Percentiles rank a stretch among this genome's conserved stretches.
phyloP scores from a whole-genome alignment of 2,329 filamentous ascomycete species.

The Cladorrhinum sp. region DNA sequence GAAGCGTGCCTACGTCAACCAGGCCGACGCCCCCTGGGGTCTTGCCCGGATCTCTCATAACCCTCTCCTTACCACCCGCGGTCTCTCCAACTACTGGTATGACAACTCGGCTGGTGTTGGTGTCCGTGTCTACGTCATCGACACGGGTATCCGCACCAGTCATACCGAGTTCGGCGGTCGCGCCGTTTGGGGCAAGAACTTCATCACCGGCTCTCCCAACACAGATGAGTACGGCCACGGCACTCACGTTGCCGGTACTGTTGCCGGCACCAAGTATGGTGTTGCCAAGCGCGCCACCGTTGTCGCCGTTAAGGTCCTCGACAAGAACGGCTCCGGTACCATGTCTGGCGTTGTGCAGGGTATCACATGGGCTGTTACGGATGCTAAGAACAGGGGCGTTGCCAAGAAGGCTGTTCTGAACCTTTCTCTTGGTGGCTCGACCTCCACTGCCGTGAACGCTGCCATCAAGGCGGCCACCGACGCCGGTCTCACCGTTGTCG shows the following conservation, averaged over 20 bases:
- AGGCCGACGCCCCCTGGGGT: conserved; percentile 27
- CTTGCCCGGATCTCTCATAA: conserved; percentile 31
- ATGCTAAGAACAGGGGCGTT: conserved; percentile 31
- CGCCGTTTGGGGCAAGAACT: conserved; percentile 32
- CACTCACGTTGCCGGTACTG: conserved; percentile 34
- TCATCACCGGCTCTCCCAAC: conserved; percentile 20
- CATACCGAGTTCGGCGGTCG: conserved; percentile 36
- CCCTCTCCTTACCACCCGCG: neutral
- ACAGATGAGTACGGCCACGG: conserved; percentile 33
- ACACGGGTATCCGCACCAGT: conserved; percentile 41
- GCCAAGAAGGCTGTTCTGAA: conserved; percentile 20
- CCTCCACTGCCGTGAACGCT: conserved; percentile 36
- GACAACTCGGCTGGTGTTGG: conserved; percentile 27
- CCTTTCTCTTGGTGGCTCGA: conserved; percentile 43
- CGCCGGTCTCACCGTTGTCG: conserved; percentile 39
- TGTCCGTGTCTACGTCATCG: conserved; percentile 42
- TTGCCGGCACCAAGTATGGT: conserved; percentile 32
- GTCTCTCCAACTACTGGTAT: conserved; percentile 28
- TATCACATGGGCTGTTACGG: conserved; percentile 36
- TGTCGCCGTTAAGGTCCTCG: conserved; percentile 33
- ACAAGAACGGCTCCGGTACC: conserved; percentile 15
- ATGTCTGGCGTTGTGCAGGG: conserved; percentile 31
- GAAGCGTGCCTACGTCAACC: conserved; percentile 19
- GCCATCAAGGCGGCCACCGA: conserved; percentile 35
- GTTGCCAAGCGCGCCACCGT: conserved; percentile 33